Evolutionary conservation across 1,284 basidiomycete genomes (phyloP).

Genomic region (Thelephora terrestris): DNA sequence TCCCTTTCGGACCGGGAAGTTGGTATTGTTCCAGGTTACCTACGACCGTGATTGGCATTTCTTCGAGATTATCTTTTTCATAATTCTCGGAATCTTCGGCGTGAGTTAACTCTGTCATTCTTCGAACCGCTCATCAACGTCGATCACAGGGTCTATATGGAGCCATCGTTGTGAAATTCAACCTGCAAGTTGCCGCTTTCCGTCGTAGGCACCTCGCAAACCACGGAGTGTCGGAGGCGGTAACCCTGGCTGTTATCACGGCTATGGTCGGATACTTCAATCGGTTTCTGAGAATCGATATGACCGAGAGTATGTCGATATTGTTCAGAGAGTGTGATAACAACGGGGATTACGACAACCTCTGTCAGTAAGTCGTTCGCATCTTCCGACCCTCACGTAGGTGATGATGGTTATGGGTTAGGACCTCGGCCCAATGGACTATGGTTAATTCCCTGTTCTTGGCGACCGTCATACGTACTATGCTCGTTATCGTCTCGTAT

Average conservation of each 20-base stretch:
- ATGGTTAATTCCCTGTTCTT: constrained; percentile 90
- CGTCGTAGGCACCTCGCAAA: constrained; percentile 80
- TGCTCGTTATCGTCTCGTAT: constrained; percentile 87
- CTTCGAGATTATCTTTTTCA: constrained; percentile 96
- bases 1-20: constrained; percentile 95
- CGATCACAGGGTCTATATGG: constrained; percentile 82
- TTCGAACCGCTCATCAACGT: neutral
- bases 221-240: constrained; percentile 84
- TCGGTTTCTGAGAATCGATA: constrained; percentile 91
- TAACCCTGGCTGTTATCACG: constrained; percentile 79
- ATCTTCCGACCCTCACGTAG: neutral
- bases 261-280: constrained; percentile 93
- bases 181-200: constrained; percentile 91
- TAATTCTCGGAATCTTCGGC: constrained; percentile 93
- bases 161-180: constrained; percentile 95
- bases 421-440: constrained; percentile 85
- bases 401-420: constrained; percentile 23
- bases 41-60: constrained; percentile 99
- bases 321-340: constrained; percentile 96
- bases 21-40: constrained; percentile 96
- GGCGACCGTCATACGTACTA: constrained; percentile 83
- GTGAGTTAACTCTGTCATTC: constrained; percentile 33
- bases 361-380: constrained; percentile 78
- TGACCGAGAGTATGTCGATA: constrained; percentile 97
- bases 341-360: constrained; percentile 82